Evolutionary conservation across 257 asterid species (phyloP).

Genomic region (Lycium ferocissimum): DNA sequence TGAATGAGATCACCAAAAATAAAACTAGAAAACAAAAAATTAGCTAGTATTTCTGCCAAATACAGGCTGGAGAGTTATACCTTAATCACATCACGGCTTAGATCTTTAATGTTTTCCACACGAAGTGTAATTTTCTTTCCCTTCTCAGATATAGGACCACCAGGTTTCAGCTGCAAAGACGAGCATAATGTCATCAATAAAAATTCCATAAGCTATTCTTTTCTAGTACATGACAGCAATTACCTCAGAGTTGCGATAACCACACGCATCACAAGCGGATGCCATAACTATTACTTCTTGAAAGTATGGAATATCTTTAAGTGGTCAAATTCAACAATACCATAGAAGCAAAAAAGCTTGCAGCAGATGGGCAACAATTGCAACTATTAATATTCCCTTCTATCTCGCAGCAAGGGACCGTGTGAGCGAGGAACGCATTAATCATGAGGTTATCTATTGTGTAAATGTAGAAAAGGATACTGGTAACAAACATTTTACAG

Average conservation of each 20-base stretch:
- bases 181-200: constrained; percentile 30
- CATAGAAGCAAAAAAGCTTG: constrained; percentile 13
- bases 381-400: not conserved
- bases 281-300: constrained; percentile 97
- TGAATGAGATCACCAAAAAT: constrained; percentile 10
- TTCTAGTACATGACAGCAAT: not conserved
- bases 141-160: constrained; percentile 82
- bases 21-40: not conserved
- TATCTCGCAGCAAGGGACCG: not conserved
- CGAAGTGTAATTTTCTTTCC: constrained; percentile 78
- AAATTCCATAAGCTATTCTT: not conserved
- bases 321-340: constrained; percentile 58
- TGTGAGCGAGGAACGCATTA: not conserved
- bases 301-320: constrained; percentile 86
- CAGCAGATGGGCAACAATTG: not conserved
- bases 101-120: constrained; percentile 75
- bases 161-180: constrained; percentile 77
- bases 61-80: constrained; percentile 42
- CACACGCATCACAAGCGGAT: constrained; percentile 86
- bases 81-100: constrained; percentile 94
- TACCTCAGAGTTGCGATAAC: constrained; percentile 94
- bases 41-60: not conserved
- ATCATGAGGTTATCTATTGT: not conserved
- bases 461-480: constrained; percentile 66
- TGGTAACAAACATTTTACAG: constrained; percentile 89